Conservation (phyloP, 768 basidiomycete genomes). For the Hygrophorus russula region DNA sequence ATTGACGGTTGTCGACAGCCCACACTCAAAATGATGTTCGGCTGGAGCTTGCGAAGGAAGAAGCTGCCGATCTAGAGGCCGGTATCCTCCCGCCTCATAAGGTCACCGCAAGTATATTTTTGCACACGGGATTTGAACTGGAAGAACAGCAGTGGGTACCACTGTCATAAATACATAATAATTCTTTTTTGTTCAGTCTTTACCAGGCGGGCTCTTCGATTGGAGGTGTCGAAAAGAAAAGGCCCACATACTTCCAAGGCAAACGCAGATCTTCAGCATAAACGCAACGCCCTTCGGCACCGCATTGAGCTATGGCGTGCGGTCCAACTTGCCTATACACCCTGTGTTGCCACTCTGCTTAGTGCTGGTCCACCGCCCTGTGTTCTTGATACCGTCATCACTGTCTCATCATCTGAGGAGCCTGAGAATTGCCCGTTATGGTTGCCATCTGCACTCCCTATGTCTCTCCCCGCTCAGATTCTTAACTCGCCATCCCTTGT, state of each 20-base stretch:
- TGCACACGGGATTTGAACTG: slow-evolving; percentile 11
- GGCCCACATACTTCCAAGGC: slow-evolving; percentile 7
- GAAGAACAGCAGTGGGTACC: slow-evolving; percentile 12
- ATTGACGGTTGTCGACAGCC: slow-evolving; percentile 5
- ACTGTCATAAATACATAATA: not conserved
- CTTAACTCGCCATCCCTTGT: too few relatives aligned
- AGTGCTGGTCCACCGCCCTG: not conserved
- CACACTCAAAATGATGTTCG: not conserved
- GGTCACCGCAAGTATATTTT: slow-evolving; percentile 8
- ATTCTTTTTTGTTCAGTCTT: not conserved
- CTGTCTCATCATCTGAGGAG: not conserved
- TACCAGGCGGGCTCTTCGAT: not conserved
- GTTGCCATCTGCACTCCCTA: slow-evolving; percentile 14
- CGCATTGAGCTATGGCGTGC: slow-evolving; percentile 11
- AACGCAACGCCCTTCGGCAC: slow-evolving; percentile 10
- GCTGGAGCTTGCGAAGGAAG: not conserved
- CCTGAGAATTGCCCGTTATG: slow-evolving; percentile 10
- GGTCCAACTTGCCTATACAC: slow-evolving; percentile 8
- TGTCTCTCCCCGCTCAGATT: not conserved
- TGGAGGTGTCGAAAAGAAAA: slow-evolving; percentile 4
- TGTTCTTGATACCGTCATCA: too few relatives aligned
- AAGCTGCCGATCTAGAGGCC: slow-evolving; percentile 5
- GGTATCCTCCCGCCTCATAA: slow-evolving; percentile 6
- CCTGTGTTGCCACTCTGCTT: not conserved
- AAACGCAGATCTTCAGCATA: not conserved